Evolutionary conservation across 768 basidiomycete species (phyloP).

Genomic region (Hygrophoropsis aurantiaca): DNA sequence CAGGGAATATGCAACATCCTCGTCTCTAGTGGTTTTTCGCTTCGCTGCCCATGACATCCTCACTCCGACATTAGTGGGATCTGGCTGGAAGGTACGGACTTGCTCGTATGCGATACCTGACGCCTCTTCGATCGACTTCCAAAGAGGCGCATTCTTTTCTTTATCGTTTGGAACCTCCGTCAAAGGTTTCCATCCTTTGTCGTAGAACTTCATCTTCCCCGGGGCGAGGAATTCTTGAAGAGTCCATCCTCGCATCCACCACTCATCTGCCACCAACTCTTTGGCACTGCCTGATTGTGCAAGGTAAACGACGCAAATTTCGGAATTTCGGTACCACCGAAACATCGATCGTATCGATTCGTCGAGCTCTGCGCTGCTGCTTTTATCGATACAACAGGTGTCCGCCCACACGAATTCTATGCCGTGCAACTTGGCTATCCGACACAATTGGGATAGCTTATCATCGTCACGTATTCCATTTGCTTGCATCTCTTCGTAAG

Average conservation of each 20-base stretch:
- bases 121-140: background rate
- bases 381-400: background rate
- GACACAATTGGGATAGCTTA: background rate
- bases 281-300: background rate
- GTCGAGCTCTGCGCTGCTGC: conserved; percentile 1
- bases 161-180: background rate
- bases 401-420: background rate
- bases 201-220: background rate
- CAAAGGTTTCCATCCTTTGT: background rate
- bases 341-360: conserved; percentile 1
- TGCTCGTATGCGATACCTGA: background rate
- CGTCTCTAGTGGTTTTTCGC: conserved; percentile 13
- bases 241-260: background rate
- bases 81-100: background rate
- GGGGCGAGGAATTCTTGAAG: background rate
- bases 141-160: background rate
- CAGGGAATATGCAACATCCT: conserved; percentile 14
- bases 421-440: background rate
- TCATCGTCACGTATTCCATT: background rate
- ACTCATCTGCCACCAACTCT: background rate
- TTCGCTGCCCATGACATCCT: conserved; percentile 10
- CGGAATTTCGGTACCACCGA: background rate
- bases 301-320: background rate
- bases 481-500: background rate
- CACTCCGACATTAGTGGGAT: background rate